Conservation (phyloP, 2,329 filamentous ascomycete genomes). For the Colletotrichum coccodes region DNA sequence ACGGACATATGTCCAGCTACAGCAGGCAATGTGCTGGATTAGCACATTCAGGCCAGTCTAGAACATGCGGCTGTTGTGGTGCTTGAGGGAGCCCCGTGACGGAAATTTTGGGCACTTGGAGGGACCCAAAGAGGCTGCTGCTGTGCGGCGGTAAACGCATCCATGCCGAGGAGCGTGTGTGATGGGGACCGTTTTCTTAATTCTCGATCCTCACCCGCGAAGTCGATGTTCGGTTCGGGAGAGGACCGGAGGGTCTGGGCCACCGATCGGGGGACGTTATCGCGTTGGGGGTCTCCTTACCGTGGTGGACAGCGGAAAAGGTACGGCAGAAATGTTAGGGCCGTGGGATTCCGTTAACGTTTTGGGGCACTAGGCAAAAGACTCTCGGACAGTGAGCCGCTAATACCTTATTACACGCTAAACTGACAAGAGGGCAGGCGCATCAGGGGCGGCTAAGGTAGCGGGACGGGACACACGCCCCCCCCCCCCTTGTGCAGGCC, state of each 20-base stretch:
- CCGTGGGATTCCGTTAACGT: background rate
- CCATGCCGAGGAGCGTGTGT: background rate
- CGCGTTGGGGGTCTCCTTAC: background rate
- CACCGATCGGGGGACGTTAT: conserved; percentile 16
- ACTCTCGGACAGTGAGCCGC: conserved; percentile 19
- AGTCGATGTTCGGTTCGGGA: conserved; percentile 25
- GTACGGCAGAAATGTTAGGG: conserved; percentile 3
- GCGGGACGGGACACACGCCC: conserved; percentile 12
- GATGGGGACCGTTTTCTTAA: conserved; percentile 1
- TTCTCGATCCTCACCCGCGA: conserved; percentile 21
- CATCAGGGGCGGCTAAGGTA: conserved; percentile 5
- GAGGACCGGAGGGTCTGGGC: conserved; percentile 18
- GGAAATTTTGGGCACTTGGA: conserved; percentile 4
- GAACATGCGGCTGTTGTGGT: conserved; percentile 30
- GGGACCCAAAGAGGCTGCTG: background rate
- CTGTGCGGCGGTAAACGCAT: background rate
- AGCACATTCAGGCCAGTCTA: conserved; percentile 21
- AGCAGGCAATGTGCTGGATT: conserved; percentile 24
- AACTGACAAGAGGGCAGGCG: background rate
- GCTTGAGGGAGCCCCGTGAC: conserved; percentile 19
- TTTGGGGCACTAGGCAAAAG: background rate
- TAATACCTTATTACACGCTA: conserved; percentile 1
- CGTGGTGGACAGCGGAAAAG: background rate
- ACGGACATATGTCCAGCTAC: conserved; percentile 29
- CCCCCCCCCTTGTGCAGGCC: background rate